These are phyloP conservation scores for Rhipidocladum racemiflorum DNA, from an alignment of 176 grass and related monocot genomes.

Conservation along the genomic window DNA sequence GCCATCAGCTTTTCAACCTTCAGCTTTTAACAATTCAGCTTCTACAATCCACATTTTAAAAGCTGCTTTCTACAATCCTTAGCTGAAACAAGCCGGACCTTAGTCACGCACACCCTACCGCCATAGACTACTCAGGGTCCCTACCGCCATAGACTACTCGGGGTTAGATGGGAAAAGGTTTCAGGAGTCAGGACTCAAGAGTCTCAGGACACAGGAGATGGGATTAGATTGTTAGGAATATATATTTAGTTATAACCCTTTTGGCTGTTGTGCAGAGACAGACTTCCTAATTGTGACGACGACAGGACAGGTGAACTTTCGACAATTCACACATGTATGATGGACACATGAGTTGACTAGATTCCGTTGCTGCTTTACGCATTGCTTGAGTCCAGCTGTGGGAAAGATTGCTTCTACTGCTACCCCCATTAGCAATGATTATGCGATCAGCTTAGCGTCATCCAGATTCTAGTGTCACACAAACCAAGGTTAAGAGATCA, in stretches of 20 bases:
- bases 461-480: not conserved
- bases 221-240: not conserved
- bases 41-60: too few relatives aligned
- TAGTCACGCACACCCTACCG: too few relatives aligned
- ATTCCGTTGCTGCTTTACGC: not conserved
- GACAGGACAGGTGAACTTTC: not conserved
- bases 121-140: too few relatives aligned
- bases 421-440: not conserved
- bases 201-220: not conserved
- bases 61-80: too few relatives aligned
- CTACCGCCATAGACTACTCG: too few relatives aligned
- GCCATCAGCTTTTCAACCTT: too few relatives aligned
- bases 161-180: too few relatives aligned
- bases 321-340: not conserved
- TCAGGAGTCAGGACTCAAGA: too few relatives aligned
- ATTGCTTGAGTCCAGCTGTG: not conserved
- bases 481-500: not conserved
- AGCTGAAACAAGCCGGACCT: too few relatives aligned
- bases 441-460: not conserved
- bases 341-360: not conserved
- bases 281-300: not conserved
- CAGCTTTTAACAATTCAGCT: too few relatives aligned
- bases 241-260: not conserved
- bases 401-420: not conserved
- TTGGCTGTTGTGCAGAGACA: not conserved